Percentiles rank a stretch among this genome's conserved stretches.
phyloP scores from a whole-genome alignment of 1,284 basidiomycete genomes.

The Tremellales sp. region DNA sequence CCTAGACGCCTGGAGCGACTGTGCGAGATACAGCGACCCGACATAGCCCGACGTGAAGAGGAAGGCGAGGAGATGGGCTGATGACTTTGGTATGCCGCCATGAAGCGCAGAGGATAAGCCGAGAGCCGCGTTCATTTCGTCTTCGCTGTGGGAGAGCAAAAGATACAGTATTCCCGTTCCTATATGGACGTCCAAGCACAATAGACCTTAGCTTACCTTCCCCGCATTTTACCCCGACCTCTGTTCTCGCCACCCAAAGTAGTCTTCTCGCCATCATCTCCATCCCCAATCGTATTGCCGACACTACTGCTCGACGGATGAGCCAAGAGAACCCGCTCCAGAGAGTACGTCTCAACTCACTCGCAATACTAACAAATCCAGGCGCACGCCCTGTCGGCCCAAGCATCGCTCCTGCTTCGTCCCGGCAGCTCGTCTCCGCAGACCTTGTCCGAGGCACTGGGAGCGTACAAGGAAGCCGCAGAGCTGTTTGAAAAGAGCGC shows the following conservation, averaged over 20 bases:
- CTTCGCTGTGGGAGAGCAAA: not conserved
- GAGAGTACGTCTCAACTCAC: constrained; percentile 13
- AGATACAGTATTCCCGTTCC: not conserved
- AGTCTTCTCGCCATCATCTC: not conserved
- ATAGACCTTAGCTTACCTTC: not conserved
- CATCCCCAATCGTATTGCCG: no score
- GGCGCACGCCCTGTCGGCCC: constrained; percentile 44
- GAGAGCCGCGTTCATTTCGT: constrained; percentile 20
- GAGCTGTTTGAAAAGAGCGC: constrained; percentile 34
- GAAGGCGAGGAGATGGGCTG: constrained; percentile 37
- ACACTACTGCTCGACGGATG: constrained; percentile 4
- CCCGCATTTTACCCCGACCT: not conserved
- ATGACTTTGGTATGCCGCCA: constrained; percentile 21
- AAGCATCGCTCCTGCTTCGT: constrained; percentile 30
- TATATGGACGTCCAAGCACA: not conserved
- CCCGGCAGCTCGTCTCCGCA: constrained; percentile 13
- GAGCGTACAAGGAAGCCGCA: constrained; percentile 35
- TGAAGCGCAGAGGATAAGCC: constrained; percentile 19
- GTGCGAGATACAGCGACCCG: constrained; percentile 51
- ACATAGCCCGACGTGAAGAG: constrained; percentile 51
- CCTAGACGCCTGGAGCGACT: constrained; percentile 17
- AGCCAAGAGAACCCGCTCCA: constrained; percentile 19
- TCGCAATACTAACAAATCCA: constrained; percentile 8
- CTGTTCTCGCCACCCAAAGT: not conserved
- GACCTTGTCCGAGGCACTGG: constrained; percentile 26